A percentile compares a stretch with the other conserved stretches of the same genome.
Evolutionary conservation across 495 filamentous ascomycete species (phyloP).

Genomic region (Penicillium samsonianum): DNA sequence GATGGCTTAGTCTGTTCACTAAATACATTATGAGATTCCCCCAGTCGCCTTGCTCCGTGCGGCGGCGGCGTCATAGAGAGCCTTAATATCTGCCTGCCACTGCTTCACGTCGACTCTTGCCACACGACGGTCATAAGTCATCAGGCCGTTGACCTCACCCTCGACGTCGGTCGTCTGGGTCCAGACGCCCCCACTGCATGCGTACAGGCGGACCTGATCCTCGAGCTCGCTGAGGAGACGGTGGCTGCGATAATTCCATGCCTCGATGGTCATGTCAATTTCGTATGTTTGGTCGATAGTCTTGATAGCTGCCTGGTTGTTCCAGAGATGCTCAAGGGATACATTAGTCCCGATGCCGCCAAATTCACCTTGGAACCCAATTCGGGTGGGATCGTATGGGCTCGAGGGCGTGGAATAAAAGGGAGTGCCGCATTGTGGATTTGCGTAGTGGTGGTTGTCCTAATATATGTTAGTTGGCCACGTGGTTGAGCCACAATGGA

Average conservation of each 20-base stretch:
- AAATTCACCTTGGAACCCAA: conserved; percentile 69
- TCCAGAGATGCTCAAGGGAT: conserved; percentile 60
- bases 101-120: conserved; percentile 54
- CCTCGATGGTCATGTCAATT: conserved; percentile 54
- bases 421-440: conserved; percentile 68
- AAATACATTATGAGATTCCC: conserved; percentile 3
- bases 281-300: conserved; percentile 68
- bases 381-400: conserved; percentile 59
- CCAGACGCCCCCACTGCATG: conserved; percentile 61
- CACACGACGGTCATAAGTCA: conserved; percentile 64
- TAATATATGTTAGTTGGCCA: conserved; percentile 17
- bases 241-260: conserved; percentile 66
- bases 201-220: conserved; percentile 56
- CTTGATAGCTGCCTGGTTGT: conserved; percentile 53
- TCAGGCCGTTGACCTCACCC: conserved; percentile 70
- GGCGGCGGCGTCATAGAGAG: conserved; percentile 56
- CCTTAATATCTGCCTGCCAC: conserved; percentile 62
- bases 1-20: neutral
- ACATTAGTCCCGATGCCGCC: conserved; percentile 66
- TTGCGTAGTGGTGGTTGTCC: conserved; percentile 73
- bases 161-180: conserved; percentile 74
- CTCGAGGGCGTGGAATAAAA: conserved; percentile 57
- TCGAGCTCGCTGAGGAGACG: conserved; percentile 53
- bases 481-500: neutral
- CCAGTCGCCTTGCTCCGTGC: conserved; percentile 22